A percentile compares a stretch with the other conserved stretches of the same genome.
Conservation (phyloP, 2,329 filamentous ascomycete genomes). For the Verticillium dahliae region DNA sequence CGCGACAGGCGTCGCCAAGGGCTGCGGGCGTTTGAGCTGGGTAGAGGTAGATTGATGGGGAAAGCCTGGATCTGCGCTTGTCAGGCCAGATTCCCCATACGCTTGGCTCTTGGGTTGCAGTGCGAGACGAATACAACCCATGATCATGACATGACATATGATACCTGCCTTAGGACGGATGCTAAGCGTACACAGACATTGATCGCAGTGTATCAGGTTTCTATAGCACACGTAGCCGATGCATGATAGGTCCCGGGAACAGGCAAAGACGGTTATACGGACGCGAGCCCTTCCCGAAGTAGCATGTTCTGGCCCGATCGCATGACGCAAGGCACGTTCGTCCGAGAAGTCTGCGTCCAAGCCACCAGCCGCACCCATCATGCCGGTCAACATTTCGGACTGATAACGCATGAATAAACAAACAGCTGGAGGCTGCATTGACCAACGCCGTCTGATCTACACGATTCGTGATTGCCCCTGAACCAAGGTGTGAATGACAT, state of each 20-base stretch:
- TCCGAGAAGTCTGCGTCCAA: not conserved
- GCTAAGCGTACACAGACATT: not conserved
- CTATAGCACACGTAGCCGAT: not conserved
- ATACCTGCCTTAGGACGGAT: not conserved
- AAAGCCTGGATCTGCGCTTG: not conserved
- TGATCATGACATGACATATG: not conserved
- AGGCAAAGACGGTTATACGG: no score
- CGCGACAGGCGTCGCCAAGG: not conserved
- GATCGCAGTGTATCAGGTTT: not conserved
- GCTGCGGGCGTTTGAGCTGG: not conserved
- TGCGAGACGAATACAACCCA: not conserved
- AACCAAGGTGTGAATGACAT: not conserved
- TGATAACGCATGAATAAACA: not conserved
- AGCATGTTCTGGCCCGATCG: not conserved
- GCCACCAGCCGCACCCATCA: not conserved
- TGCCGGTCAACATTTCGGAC: not conserved
- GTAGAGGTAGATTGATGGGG: not conserved
- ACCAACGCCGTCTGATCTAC: not conserved
- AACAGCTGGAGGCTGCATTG: not conserved
- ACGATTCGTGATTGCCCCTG: not conserved
- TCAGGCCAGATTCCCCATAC: not conserved
- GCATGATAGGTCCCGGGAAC: not conserved
- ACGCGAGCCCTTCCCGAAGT: not conserved
- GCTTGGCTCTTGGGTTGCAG: not conserved
- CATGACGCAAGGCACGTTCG: not conserved